Evolutionary conservation across 2,329 filamentous ascomycete species (phyloP).

Genomic region (Penicillium fuscoglaucum): DNA sequence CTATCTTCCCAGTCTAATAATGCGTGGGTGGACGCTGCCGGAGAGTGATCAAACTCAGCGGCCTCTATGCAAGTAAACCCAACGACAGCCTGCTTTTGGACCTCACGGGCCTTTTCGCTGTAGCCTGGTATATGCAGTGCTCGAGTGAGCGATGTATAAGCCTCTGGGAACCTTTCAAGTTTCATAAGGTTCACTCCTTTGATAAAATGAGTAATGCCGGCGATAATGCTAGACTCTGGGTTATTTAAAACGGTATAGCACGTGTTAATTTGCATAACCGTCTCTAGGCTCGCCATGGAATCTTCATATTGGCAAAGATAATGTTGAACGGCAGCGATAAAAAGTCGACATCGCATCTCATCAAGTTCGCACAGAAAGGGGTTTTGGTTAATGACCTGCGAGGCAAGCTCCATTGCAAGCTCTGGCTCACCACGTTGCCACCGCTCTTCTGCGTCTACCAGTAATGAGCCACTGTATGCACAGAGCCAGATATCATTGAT

Average conservation of each 20-base stretch:
- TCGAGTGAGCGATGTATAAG: constrained; percentile 19
- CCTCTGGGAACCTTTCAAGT: constrained; percentile 14
- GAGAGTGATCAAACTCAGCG: neutral
- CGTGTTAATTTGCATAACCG: constrained; percentile 1
- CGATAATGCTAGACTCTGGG: constrained; percentile 7
- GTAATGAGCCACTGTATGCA: constrained; percentile 1
- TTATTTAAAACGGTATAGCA: neutral
- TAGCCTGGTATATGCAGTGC: constrained; percentile 21
- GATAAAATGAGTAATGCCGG: constrained; percentile 23
- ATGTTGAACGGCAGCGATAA: constrained; percentile 18
- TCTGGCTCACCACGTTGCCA: constrained; percentile 15
- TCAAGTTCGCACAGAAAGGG: constrained; percentile 13
- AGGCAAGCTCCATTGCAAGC: constrained; percentile 13
- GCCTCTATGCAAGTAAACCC: constrained; percentile 7
- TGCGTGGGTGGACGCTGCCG: constrained; percentile 7
- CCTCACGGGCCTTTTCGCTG: constrained; percentile 13
- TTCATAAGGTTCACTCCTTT: constrained; percentile 21
- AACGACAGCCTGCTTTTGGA: constrained; percentile 16
- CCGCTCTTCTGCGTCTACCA: constrained; percentile 16
- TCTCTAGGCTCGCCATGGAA: constrained; percentile 12
- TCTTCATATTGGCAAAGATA: constrained; percentile 10
- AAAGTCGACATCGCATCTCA: constrained; percentile 15
- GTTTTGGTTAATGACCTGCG: constrained; percentile 2
- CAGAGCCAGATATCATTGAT: constrained; percentile 23
- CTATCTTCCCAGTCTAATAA: constrained; percentile 1